Percentiles rank a stretch among this genome's conserved stretches.
Conservation (phyloP, 208 protist genomes). For the Acanthamoeba royreba region DNA sequence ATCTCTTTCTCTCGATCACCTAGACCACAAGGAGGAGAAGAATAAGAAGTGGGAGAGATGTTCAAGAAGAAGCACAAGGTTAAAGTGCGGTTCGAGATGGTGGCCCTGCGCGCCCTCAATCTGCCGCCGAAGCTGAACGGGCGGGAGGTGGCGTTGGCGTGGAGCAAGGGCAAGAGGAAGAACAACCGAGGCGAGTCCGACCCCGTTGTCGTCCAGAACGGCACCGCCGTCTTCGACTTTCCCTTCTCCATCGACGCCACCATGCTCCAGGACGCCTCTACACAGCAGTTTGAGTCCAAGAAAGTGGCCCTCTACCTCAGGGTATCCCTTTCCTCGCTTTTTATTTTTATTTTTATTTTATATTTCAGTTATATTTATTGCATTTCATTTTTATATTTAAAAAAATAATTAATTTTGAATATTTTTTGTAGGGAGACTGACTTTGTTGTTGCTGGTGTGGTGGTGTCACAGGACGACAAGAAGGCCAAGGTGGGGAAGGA, state of each 20-base stretch:
- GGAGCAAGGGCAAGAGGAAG: constrained; percentile 42
- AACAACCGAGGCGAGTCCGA: not conserved
- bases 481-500: constrained; percentile 12
- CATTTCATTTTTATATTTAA: not conserved
- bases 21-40: not conserved
- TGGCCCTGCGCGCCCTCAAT: not conserved
- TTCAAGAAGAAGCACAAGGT: constrained; percentile 32
- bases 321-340: not conserved
- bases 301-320: not conserved
- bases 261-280: not conserved
- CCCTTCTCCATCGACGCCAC: not conserved
- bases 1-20: too few relatives aligned
- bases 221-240: not conserved
- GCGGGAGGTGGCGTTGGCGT: not conserved
- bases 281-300: not conserved
- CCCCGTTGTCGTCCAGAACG: not conserved
- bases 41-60: not conserved
- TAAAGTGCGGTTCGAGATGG: not conserved
- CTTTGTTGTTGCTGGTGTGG: too few relatives aligned
- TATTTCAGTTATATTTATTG: not conserved
- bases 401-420: not conserved
- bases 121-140: not conserved
- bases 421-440: too few relatives aligned
- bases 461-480: constrained; percentile 29
- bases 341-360: not conserved